These are phyloP conservation scores for Tympanopsis confertula DNA, from an alignment of 2,329 filamentous ascomycete genomes.

Conservation along the genomic window DNA sequence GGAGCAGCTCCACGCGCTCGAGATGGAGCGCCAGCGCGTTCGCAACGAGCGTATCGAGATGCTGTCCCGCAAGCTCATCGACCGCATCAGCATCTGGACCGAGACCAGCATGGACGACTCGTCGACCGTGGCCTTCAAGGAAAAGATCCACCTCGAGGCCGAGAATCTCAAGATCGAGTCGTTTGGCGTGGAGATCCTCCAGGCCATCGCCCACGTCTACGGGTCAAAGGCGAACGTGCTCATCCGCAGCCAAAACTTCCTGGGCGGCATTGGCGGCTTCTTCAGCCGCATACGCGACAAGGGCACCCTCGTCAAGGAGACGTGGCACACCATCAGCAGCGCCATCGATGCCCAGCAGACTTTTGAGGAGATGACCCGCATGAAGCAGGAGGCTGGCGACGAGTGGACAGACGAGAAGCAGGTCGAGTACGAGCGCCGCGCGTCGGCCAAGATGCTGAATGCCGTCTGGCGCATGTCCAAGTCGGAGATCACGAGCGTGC, in stretches of 20 bases:
- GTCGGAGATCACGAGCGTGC: constrained; percentile 93
- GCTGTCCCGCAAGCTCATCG: constrained; percentile 71
- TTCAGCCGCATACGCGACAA: constrained; percentile 91
- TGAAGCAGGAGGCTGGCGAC: constrained; percentile 88
- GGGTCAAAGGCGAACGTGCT: constrained; percentile 75
- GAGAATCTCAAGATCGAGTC: constrained; percentile 99
- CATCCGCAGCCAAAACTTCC: constrained; percentile 90
- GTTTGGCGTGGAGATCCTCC: constrained; percentile 89
- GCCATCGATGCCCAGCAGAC: constrained; percentile 96
- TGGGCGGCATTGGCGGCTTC: constrained; percentile 80
- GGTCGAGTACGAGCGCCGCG: constrained; percentile 85
- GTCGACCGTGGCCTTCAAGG: constrained; percentile 79
- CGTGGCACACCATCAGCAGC: constrained; percentile 92
- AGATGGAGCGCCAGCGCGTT: constrained; percentile 71
- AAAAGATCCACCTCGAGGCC: constrained; percentile 87
- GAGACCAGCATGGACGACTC: constrained; percentile 85
- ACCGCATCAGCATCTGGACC: constrained; percentile 88
- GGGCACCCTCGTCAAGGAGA: constrained; percentile 92
- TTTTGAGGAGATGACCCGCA: constrained; percentile 96
- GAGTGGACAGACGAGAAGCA: constrained; percentile 98
- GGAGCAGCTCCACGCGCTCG: constrained; percentile 79
- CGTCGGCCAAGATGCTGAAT: constrained; percentile 95
- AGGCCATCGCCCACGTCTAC: constrained; percentile 88
- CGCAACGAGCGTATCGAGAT: constrained; percentile 84
- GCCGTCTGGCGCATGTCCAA: constrained; percentile 93